Evolutionary conservation across 2,329 filamentous ascomycete species (phyloP).

Genomic region (Penicillium sp.): DNA sequence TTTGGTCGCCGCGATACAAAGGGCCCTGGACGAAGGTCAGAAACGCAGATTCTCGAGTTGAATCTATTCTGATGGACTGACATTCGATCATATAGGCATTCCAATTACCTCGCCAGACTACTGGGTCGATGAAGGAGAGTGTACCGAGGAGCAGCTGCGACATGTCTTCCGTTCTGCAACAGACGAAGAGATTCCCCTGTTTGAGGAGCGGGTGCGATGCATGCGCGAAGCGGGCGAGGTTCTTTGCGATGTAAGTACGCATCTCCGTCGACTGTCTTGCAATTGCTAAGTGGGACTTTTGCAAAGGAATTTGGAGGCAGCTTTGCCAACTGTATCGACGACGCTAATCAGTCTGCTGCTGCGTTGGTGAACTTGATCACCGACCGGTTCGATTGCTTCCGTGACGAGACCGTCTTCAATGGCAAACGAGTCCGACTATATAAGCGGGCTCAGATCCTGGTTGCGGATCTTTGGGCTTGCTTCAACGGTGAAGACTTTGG

Average conservation of each 20-base stretch:
- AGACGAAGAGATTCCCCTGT: slow-evolving; percentile 77
- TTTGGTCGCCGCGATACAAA: slow-evolving; percentile 76
- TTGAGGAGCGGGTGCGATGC: slow-evolving; percentile 70
- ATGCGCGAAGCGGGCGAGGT: slow-evolving; percentile 77
- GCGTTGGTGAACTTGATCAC: slow-evolving; percentile 80
- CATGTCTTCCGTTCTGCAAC: slow-evolving; percentile 83
- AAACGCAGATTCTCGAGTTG: too few relatives aligned
- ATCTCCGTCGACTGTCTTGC: neutral
- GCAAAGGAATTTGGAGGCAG: slow-evolving; percentile 66
- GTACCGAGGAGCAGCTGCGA: slow-evolving; percentile 64
- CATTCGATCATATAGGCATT: slow-evolving; percentile 51
- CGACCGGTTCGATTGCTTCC: slow-evolving; percentile 75
- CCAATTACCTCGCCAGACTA: slow-evolving; percentile 84
- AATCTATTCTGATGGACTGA: neutral
- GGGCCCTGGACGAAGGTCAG: slow-evolving; percentile 78
- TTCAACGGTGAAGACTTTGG: slow-evolving; percentile 78
- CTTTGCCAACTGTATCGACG: slow-evolving; percentile 65
- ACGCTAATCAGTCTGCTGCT: slow-evolving; percentile 73
- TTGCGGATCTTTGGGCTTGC: slow-evolving; percentile 94
- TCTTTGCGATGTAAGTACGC: slow-evolving; percentile 60
- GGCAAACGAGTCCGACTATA: slow-evolving; percentile 72
- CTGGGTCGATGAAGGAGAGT: slow-evolving; percentile 72
- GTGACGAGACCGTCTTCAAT: slow-evolving; percentile 72
- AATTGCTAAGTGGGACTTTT: slow-evolving; percentile 3
- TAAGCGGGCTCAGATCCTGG: slow-evolving; percentile 92